Conservation (phyloP, 2,329 filamentous ascomycete genomes). For the Verticillium nonalfalfae region DNA sequence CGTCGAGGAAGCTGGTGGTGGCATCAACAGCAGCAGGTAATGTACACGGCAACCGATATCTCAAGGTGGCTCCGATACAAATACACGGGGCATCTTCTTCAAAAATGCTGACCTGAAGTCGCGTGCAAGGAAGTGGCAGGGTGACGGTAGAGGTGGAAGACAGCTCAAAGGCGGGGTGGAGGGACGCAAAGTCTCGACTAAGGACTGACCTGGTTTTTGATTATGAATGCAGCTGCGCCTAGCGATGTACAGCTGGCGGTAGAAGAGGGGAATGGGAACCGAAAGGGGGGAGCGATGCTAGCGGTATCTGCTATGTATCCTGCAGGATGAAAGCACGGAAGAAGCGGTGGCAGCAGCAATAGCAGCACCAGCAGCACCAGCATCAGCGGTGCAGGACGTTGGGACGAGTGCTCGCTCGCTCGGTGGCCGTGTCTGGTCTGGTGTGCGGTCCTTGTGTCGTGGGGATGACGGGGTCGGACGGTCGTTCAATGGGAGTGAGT, state of each 20-base stretch:
- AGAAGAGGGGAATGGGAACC: slow-evolving; percentile 7
- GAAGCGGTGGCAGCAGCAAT: slow-evolving; percentile 2
- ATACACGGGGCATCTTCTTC: slow-evolving; percentile 17
- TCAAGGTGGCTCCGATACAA: slow-evolving; percentile 12
- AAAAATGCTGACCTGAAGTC: slow-evolving; percentile 27
- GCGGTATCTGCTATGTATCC: slow-evolving; percentile 12
- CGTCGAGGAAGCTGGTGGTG: background rate
- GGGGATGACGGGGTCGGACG: background rate
- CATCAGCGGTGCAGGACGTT: slow-evolving; percentile 2
- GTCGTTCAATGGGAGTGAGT: background rate
- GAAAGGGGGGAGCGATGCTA: slow-evolving; percentile 4
- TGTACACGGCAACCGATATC: slow-evolving; percentile 18
- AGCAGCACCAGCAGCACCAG: slow-evolving; percentile 4
- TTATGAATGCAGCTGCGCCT: slow-evolving; percentile 1
- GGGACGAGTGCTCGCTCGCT: background rate
- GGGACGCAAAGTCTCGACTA: slow-evolving; percentile 5
- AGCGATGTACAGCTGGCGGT: slow-evolving; percentile 2
- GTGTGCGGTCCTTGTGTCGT: background rate
- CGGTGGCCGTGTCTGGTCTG: background rate
- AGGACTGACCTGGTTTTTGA: slow-evolving; percentile 15
- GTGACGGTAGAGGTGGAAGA: slow-evolving; percentile 13
- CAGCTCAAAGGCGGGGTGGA: slow-evolving; percentile 11
- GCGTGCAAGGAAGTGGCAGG: slow-evolving; percentile 17
- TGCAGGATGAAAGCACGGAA: slow-evolving; percentile 13
- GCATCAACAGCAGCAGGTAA: slow-evolving; percentile 13